These are phyloP conservation scores for Tulasnella sp. DNA, from an alignment of 768 basidiomycete genomes.

Conservation along the genomic window DNA sequence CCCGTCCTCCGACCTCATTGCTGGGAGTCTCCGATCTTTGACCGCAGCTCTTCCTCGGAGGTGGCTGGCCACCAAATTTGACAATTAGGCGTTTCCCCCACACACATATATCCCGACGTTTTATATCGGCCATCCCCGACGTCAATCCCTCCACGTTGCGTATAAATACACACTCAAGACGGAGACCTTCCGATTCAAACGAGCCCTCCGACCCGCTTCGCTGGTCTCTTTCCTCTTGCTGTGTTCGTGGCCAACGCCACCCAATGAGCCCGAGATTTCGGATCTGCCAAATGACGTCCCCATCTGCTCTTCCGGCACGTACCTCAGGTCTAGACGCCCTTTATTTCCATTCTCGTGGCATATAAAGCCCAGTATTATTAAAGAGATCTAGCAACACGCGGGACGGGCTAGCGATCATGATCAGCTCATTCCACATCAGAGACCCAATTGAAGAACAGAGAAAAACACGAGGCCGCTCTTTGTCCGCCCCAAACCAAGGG, in stretches of 20 bases:
- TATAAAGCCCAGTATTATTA: not conserved
- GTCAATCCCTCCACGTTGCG: not conserved
- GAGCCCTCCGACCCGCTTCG: not conserved
- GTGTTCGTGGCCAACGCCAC: not conserved
- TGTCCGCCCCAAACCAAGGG: not conserved
- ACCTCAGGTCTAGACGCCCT: no score
- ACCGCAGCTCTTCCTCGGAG: not conserved
- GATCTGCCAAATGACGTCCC: conserved; percentile 3
- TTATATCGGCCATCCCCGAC: not conserved
- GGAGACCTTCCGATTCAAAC: not conserved
- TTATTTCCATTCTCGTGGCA: not conserved
- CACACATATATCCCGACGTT: not conserved
- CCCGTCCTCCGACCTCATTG: not conserved
- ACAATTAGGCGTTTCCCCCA: not conserved
- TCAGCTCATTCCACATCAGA: not conserved
- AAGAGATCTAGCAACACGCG: not conserved
- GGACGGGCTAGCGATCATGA: not conserved
- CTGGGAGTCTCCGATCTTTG: not conserved
- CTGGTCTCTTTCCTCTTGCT: not conserved
- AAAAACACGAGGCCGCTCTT: conserved; percentile 7
- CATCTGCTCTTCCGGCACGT: not conserved
- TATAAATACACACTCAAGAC: not conserved
- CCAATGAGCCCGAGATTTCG: not conserved
- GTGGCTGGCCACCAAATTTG: not conserved
- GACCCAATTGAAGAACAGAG: not conserved